Percentiles rank a stretch among this genome's conserved stretches.
These are phyloP conservation scores for Eimeria sp. DNA, from an alignment of 169 alveolate species.

Conservation along the genomic window DNA sequence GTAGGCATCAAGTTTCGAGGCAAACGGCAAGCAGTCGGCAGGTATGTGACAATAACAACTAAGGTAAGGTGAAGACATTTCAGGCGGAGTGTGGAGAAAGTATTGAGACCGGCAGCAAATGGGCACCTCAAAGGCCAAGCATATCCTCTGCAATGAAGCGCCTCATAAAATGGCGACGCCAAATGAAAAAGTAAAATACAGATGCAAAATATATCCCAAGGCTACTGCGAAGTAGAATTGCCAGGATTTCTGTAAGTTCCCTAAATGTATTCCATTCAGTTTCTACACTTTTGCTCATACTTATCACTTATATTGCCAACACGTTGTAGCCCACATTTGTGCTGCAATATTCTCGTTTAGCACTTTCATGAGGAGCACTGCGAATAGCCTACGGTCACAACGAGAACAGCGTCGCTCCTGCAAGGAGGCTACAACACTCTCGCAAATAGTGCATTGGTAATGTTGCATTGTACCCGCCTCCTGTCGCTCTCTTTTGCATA, in stretches of 20 bases:
- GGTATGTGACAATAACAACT: not conserved
- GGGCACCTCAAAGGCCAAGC: not conserved
- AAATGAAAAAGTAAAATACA: not conserved
- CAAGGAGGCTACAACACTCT: not conserved
- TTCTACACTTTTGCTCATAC: not conserved
- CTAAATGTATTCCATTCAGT: not conserved
- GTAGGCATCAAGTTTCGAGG: not conserved
- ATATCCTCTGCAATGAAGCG: not conserved
- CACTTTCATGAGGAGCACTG: not conserved
- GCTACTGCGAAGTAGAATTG: not conserved
- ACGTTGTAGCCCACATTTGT: not conserved
- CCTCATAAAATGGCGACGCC: not conserved
- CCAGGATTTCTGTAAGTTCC: not conserved
- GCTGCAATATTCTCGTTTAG: not conserved
- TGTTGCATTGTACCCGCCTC: conserved; percentile 1
- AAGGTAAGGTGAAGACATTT: not conserved
- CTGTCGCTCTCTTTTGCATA: conserved; percentile 29
- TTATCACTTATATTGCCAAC: not conserved
- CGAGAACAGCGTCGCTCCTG: not conserved
- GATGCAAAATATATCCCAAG: not conserved
- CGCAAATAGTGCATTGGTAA: not conserved
- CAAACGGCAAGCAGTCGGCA: not conserved
- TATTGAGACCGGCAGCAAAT: not conserved
- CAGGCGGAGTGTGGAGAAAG: not conserved
- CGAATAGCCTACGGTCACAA: not conserved